Conservation (phyloP, 164 flowering plant species). For the Magnolia kwangsiensis region DNA sequence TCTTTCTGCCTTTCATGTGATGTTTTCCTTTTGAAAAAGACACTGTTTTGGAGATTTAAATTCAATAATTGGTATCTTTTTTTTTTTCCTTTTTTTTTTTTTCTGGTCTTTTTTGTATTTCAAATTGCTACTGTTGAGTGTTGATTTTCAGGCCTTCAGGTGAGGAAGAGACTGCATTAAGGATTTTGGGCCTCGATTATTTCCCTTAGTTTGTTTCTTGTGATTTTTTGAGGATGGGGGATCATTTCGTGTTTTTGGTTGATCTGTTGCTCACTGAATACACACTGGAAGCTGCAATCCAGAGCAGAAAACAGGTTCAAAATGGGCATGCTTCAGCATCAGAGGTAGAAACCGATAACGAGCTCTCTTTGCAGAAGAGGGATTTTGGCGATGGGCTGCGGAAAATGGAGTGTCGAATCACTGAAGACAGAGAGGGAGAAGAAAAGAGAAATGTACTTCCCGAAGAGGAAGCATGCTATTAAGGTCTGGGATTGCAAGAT, state of each 20-base stretch:
- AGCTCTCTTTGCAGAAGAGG: slow-evolving; percentile 26
- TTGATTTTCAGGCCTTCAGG: slow-evolving; percentile 7
- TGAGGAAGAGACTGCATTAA: background rate
- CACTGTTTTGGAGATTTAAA: background rate
- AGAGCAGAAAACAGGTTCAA: slow-evolving; percentile 31
- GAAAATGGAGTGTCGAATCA: slow-evolving; percentile 63
- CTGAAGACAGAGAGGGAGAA: slow-evolving; percentile 48
- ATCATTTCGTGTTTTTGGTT: slow-evolving; percentile 72
- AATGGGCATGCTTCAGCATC: slow-evolving; percentile 12
- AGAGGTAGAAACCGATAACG: slow-evolving; percentile 16
- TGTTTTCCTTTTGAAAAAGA: background rate
- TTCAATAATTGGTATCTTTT: background rate
- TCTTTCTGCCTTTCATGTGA: background rate
- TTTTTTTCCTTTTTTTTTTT: background rate
- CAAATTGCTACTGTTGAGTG: background rate
- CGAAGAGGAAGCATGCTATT: slow-evolving; percentile 40
- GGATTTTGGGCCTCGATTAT: background rate
- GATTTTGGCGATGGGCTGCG: slow-evolving; percentile 20
- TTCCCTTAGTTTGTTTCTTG: background rate
- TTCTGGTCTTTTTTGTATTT: background rate
- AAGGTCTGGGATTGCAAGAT: slow-evolving; percentile 18
- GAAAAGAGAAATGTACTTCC: slow-evolving; percentile 32
- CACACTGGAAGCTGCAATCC: slow-evolving; percentile 52
- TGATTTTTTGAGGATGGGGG: slow-evolving; percentile 53
- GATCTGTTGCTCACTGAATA: slow-evolving; percentile 62